These are phyloP conservation scores for Puccinia brachypodii DNA, from an alignment of 1,284 basidiomycete genomes.

Conservation along the genomic window DNA sequence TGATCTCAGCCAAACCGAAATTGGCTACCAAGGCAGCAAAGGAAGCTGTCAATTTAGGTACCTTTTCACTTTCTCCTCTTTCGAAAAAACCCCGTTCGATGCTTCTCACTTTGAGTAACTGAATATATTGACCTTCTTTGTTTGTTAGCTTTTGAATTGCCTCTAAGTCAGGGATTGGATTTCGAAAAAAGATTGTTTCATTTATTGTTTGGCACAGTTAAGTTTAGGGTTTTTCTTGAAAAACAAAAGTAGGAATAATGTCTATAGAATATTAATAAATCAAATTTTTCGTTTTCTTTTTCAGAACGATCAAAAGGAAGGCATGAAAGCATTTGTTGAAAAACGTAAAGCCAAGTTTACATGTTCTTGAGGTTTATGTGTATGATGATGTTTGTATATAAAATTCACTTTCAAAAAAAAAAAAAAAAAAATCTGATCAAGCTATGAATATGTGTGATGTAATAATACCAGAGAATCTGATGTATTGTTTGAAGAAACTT, in stretches of 20 bases:
- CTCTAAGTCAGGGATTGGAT: slow-evolving; percentile 76
- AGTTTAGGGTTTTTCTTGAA: background rate
- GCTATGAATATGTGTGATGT: no score
- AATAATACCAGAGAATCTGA: no score
- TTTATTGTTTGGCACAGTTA: slow-evolving; percentile 77
- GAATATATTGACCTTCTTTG: background rate
- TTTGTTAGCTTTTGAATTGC: slow-evolving; percentile 75
- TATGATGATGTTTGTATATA: no score
- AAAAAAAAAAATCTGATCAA: no score
- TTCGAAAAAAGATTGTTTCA: slow-evolving; percentile 92
- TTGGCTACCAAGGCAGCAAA: slow-evolving; percentile 87
- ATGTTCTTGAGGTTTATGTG: background rate
- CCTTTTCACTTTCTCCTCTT: background rate
- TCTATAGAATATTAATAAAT: background rate
- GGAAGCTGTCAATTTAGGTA: slow-evolving; percentile 89
- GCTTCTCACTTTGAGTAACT: background rate
- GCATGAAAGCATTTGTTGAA: slow-evolving; percentile 96
- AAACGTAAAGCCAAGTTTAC: slow-evolving; percentile 86
- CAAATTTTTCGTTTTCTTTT: background rate
- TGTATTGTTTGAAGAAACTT: background rate
- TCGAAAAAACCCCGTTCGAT: background rate
- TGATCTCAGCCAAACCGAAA: slow-evolving; percentile 79
- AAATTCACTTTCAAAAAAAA: no score
- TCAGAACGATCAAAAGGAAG: slow-evolving; percentile 89
- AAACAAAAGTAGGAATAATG: background rate